Conservation (phyloP, 192 early-diverging fungal species). For the Rhizophagus prolifer region DNA sequence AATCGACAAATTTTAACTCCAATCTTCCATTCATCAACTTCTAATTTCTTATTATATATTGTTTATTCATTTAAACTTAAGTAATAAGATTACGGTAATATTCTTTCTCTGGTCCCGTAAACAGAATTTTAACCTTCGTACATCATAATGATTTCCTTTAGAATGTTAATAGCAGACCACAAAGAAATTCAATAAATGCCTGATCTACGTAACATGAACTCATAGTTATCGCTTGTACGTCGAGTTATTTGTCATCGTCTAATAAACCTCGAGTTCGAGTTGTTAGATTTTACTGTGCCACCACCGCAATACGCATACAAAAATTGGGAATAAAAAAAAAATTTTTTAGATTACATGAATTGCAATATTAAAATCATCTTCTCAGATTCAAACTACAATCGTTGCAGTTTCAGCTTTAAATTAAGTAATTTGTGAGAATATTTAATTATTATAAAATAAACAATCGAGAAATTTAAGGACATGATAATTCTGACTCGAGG, state of each 20-base stretch:
- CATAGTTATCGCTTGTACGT: neutral
- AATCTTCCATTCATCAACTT: constrained; percentile 42
- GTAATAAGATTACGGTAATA: neutral
- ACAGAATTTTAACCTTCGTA: neutral
- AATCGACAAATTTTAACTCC: constrained; percentile 42
- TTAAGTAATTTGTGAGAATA: no score
- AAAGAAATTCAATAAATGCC: constrained; percentile 10
- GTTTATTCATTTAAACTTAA: constrained; percentile 4
- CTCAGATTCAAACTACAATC: no score
- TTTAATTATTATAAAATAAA: no score
- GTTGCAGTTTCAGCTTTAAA: constrained; percentile 14
- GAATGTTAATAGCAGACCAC: neutral
- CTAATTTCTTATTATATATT: no score
- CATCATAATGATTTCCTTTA: neutral
- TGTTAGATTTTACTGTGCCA: no score
- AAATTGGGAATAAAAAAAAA: no score
- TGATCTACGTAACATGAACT: neutral
- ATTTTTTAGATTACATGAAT: no score
- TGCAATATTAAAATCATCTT: no score
- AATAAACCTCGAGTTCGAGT: constrained; percentile 21
- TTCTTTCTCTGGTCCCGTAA: neutral
- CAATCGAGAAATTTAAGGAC: no score
- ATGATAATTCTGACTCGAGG: no score
- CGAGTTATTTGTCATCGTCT: neutral
- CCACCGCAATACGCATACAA: no score